Conservation (phyloP, 148 eudicot genomes). For the Oxyria digyna region DNA sequence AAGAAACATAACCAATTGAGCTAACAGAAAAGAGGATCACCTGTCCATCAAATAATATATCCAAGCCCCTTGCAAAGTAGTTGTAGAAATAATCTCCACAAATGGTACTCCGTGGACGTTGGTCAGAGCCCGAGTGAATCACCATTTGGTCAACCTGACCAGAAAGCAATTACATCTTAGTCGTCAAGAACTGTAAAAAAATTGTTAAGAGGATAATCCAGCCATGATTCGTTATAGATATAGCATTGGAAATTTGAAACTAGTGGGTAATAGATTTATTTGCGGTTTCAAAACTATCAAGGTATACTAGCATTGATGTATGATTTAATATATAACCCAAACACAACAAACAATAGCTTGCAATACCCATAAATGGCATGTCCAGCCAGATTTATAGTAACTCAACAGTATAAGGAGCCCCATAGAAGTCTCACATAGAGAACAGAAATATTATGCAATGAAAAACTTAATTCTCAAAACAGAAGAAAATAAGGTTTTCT, state of each 20-base stretch:
- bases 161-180: not conserved
- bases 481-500: not conserved
- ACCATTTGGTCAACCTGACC: slow-evolving; percentile 98
- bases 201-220: not conserved
- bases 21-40: slow-evolving; percentile 18
- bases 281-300: not conserved
- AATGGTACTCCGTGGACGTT: slow-evolving; percentile 72
- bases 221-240: not conserved
- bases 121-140: slow-evolving; percentile 90
- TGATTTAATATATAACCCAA: not conserved
- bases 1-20: not conserved
- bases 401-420: not conserved
- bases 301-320: not conserved
- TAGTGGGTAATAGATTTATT: not conserved
- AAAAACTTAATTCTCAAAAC: not conserved
- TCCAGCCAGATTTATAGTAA: not conserved
- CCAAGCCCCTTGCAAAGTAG: slow-evolving; percentile 89
- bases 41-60: slow-evolving; percentile 96
- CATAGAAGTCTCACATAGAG: not conserved
- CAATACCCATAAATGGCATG: not conserved
- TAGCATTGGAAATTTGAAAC: not conserved
- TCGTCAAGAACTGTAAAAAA: not conserved
- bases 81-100: slow-evolving; percentile 98
- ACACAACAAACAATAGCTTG: not conserved
- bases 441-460: not conserved